Evolutionary conservation across 106 monocot species (phyloP), one percentile per base, ranked within the genome.

Genomic region (Chionographis japonica): DNA sequence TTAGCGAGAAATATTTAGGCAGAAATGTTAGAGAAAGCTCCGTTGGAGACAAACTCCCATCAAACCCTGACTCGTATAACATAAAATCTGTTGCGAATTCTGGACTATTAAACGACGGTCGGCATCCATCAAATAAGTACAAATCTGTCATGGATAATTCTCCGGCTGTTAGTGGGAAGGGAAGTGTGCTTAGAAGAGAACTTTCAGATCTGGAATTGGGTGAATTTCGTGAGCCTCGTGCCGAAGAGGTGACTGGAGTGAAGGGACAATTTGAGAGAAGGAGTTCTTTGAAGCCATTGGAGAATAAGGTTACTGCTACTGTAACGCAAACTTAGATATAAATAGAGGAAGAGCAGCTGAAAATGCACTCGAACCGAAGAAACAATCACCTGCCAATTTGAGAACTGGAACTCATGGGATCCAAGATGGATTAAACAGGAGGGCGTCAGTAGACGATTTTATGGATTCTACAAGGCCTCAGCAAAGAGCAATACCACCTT

Each of bases 141-240:
- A 79, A 62, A 46, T 20, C 43, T 74, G 73, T 79, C 65, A 54
- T 39, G 14, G 66, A 81, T 52, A 82, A 67, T 43, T 66, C 75
- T 66, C 27, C 78, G 52, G 40, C 42, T 50, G 27, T 49, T 52
- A 65, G 9, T 63, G 77, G 50, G 7, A 79, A 73, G 53, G 69
- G 68, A 68, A 36, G 12, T 65, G n/a, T 65, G 16, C 76, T 98
- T 35, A 80, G 68, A 70, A 92, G 97, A 81, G 89, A 89, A 42
- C 63, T 77, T 55, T 98, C 97, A 62, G 97, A 98, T 50, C 69
- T 98, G 63, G 97, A 98, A 73, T 74, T 83, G 46, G 97, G 97
- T 64, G 97, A 98, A 79, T 81, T 98, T 56, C 84, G 92, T 77
- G 92, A 98, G 69, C 76, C 84, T 58, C 19, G 59, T 70, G 50